These are phyloP conservation scores for Colletotrichum melonis DNA, from an alignment of 2,329 filamentous ascomycete species.

Conservation along the genomic window DNA sequence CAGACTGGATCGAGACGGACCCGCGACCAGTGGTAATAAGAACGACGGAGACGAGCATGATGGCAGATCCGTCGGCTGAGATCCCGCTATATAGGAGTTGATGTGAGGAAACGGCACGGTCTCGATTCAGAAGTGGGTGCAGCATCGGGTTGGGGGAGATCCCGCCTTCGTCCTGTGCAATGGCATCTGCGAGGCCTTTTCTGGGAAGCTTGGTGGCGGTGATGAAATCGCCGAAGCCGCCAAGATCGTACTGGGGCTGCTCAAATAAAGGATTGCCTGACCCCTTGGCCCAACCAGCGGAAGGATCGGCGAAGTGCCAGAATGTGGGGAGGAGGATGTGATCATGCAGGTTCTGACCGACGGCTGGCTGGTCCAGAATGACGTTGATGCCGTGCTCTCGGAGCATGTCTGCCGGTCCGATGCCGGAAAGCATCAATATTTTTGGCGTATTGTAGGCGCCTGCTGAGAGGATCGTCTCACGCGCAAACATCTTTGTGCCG, in stretches of 20 bases:
- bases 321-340: conserved; percentile 54
- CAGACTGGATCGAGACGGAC: conserved; percentile 39
- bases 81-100: conserved; percentile 3
- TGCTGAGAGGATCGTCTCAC: conserved; percentile 53
- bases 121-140: conserved; percentile 45
- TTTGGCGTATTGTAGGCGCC: conserved; percentile 63
- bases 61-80: conserved; percentile 12
- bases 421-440: conserved; percentile 64
- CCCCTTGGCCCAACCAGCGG: conserved; percentile 46
- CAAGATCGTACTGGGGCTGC: conserved; percentile 48
- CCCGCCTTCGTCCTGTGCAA: conserved; percentile 45
- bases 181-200: conserved; percentile 44
- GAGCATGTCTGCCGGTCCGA: conserved; percentile 56
- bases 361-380: conserved; percentile 56
- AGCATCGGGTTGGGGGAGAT: conserved; percentile 37
- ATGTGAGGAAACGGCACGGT: conserved; percentile 14
- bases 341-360: conserved; percentile 63
- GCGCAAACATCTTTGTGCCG: conserved; percentile 40
- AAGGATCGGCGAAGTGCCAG: conserved; percentile 46
- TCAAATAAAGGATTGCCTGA: conserved; percentile 45
- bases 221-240: conserved; percentile 51
- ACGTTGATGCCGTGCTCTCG: conserved; percentile 53
- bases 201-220: conserved; percentile 42
- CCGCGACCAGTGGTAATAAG: conserved; percentile 44
- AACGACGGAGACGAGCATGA: conserved; percentile 37